These are phyloP conservation scores for Irpex sp. DNA, from an alignment of 1,284 basidiomycete genomes.

Conservation along the genomic window DNA sequence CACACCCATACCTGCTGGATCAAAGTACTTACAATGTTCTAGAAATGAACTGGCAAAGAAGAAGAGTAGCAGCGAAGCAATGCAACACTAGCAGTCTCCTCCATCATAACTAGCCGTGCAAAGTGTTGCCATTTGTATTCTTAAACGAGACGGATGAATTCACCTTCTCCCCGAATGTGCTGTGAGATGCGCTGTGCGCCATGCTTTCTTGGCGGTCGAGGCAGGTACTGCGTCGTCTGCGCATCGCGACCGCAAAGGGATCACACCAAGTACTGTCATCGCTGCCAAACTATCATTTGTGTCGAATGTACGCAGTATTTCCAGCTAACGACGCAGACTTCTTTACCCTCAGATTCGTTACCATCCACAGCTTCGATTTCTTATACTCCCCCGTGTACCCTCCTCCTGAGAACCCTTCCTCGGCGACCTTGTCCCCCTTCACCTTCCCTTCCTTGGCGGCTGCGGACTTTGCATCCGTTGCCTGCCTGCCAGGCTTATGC, in stretches of 20 bases:
- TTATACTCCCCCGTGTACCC: neutral
- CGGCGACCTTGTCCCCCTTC: constrained; percentile 2
- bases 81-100: constrained; percentile 47
- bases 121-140: neutral
- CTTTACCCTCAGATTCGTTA: neutral
- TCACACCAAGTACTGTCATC: too few species aligned
- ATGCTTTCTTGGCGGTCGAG: too few species aligned
- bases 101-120: neutral
- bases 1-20: too few species aligned
- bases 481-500: constrained; percentile 19
- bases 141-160: neutral
- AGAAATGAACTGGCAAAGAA: constrained; percentile 70
- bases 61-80: constrained; percentile 40
- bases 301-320: neutral
- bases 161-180: too few species aligned
- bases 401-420: constrained; percentile 2
- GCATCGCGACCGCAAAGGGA: too few species aligned
- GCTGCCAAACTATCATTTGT: too few species aligned
- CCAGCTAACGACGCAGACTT: neutral
- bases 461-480: constrained; percentile 11
- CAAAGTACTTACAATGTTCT: neutral
- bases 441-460: neutral
- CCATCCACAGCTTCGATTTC: neutral
- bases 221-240: too few species aligned
- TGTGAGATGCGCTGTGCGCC: too few species aligned